Conservation (phyloP, 73 alveolate genomes). For the Tetrahymena borealis region DNA sequence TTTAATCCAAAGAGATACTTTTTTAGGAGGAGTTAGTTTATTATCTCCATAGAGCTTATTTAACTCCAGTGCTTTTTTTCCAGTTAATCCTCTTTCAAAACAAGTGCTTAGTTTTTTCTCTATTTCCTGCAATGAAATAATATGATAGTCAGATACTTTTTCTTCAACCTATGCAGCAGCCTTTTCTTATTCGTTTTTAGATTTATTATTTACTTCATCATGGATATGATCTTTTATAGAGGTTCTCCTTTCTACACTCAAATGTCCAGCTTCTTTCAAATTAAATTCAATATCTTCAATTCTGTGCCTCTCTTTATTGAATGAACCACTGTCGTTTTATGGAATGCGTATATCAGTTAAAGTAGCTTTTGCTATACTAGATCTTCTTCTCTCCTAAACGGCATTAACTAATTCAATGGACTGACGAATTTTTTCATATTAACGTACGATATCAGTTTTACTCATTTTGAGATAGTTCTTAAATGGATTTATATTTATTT, state of each 20-base stretch:
- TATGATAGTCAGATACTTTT: background rate
- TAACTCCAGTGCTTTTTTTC: conserved; percentile 27
- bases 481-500: no score
- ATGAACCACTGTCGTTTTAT: background rate
- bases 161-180: background rate
- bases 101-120: conserved; percentile 5
- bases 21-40: conserved; percentile 56
- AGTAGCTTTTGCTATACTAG: background rate
- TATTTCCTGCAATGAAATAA: conserved; percentile 10
- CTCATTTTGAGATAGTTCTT: no score
- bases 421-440: background rate
- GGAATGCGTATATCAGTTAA: background rate
- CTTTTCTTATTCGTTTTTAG: background rate
- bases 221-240: no score
- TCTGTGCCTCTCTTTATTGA: background rate
- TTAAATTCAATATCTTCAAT: background rate
- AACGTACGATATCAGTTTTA: background rate
- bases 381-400: background rate
- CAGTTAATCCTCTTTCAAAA: conserved; percentile 65
- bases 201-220: no score
- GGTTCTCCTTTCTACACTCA: background rate
- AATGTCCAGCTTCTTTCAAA: background rate
- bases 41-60: conserved; percentile 48
- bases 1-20: conserved; percentile 49
- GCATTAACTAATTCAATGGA: background rate